Conservation (phyloP, 1,284 basidiomycete species). For the Boletellus sp. region DNA sequence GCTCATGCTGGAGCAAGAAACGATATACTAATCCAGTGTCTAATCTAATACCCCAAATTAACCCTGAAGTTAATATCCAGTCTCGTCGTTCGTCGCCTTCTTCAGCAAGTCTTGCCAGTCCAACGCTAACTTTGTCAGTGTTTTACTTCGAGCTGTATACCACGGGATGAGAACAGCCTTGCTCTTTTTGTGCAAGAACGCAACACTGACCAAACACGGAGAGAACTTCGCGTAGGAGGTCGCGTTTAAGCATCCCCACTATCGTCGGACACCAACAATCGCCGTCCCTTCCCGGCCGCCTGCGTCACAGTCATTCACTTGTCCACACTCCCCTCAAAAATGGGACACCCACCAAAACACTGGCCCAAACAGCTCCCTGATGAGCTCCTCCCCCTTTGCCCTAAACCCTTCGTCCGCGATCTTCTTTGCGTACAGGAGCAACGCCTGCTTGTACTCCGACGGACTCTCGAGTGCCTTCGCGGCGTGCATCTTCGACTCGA, state of each 20-base stretch:
- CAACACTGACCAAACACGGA: slow-evolving; percentile 62
- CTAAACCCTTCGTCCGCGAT: slow-evolving; percentile 84
- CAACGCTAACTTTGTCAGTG: slow-evolving; percentile 63
- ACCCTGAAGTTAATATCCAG: slow-evolving; percentile 3
- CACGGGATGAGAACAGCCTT: slow-evolving; percentile 2
- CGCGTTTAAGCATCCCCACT: slow-evolving; percentile 71
- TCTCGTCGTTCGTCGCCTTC: slow-evolving; percentile 52
- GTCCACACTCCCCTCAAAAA: slow-evolving; percentile 1
- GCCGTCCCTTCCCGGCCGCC: slow-evolving; percentile 60
- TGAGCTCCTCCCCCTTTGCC: slow-evolving; percentile 82
- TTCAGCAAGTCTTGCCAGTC: slow-evolving; percentile 79
- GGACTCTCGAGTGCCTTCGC: slow-evolving; percentile 73
- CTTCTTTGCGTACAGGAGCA: slow-evolving; percentile 75
- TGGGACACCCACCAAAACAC: slow-evolving; percentile 66
- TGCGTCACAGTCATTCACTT: slow-evolving; percentile 30
- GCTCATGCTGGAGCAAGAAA: no score
- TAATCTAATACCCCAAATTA: background rate
- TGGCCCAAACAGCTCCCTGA: slow-evolving; percentile 84
- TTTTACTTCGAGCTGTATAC: slow-evolving; percentile 63
- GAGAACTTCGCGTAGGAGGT: slow-evolving; percentile 76
- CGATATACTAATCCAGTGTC: background rate
- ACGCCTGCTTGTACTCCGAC: slow-evolving; percentile 75
- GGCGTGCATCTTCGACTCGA: slow-evolving; percentile 77
- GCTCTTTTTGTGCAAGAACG: background rate
- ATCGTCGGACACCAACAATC: slow-evolving; percentile 66